A percentile compares a stretch with the other conserved stretches of the same genome.
Conservation (phyloP, 805 yeast species). For the Suhomyces pyralidae region DNA sequence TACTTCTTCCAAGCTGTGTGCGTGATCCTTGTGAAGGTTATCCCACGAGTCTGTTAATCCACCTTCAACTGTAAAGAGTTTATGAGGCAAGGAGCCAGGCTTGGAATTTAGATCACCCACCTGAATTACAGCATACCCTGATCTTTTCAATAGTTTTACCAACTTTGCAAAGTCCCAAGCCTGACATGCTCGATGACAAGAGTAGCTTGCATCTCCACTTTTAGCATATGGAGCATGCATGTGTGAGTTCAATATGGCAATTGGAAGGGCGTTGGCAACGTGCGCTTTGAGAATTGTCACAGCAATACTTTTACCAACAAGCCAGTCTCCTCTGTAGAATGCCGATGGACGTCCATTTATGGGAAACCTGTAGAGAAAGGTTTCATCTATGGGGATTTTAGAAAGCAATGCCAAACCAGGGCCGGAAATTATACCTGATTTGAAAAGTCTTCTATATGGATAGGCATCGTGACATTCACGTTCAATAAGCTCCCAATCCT, state of each 20-base stretch:
- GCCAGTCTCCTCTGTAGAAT: slow-evolving; percentile 94
- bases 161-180: slow-evolving; percentile 91
- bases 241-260: slow-evolving; percentile 86
- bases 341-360: slow-evolving; percentile 94
- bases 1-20: slow-evolving; percentile 17
- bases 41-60: slow-evolving; percentile 83
- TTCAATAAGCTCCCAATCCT: slow-evolving; percentile 73
- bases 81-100: slow-evolving; percentile 82
- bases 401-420: slow-evolving; percentile 90
- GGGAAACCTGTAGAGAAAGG: slow-evolving; percentile 81
- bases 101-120: slow-evolving; percentile 92
- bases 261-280: slow-evolving; percentile 43
- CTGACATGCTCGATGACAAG: slow-evolving; percentile 88
- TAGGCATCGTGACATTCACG: slow-evolving; percentile 42
- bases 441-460: slow-evolving; percentile 68
- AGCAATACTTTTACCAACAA: slow-evolving; percentile 87
- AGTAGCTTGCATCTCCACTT: slow-evolving; percentile 83
- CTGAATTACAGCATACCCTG: slow-evolving; percentile 82
- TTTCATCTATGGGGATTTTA: slow-evolving; percentile 73
- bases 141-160: slow-evolving; percentile 54
- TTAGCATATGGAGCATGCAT: slow-evolving; percentile 94
- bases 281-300: slow-evolving; percentile 61
- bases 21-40: slow-evolving; percentile 42
- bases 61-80: slow-evolving; percentile 66
- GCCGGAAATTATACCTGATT: slow-evolving; percentile 84